Base-by-base conservation (phyloP, 768 basidiomycete genomes). In the Plicaturopsis crispa region DNA sequence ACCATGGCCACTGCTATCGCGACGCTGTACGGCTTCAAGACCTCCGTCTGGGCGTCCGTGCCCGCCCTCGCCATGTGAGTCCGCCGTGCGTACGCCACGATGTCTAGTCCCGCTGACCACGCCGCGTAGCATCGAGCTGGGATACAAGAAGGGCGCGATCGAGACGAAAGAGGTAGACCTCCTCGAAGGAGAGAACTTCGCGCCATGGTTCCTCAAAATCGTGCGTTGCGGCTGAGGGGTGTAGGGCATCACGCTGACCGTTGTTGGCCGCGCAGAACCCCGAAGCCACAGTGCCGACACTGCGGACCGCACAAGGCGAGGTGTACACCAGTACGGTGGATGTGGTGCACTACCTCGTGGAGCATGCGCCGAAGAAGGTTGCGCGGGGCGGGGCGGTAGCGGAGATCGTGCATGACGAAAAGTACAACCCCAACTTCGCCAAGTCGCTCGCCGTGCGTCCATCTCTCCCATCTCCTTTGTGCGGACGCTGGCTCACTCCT, bases 371-470 rank as follows among this genome's bases (percentile, higher is more conserved):
- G 13, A 55, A 45, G 41, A 52, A 59, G 43, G 61, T 60, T 16
- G 44, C 54, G n/a, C 56, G 58, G 7, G 50, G 54, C 4, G 61
- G 65, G 12, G 50, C 55, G 13, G 48, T 66, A n/a, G 43, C 41
- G n/a, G 40, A 50, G 23, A 41, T 63, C 37, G 50, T 75, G 18
- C 72, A 76, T 47, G 61, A 65, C 22, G 64, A 68, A 24, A 57
- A 52, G 24, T 52, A 65, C 36, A 72, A 76, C 48, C 73, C 73
- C 37, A 78, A 78, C 62, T 69, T 74, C 45, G 59, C 66, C n/a
- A 33, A 67, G 19, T 41, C 69, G 16, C 57, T 65, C 3, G 51
- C 60, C 23, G 69, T 70, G 48, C 45, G 62, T 44, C 2, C n/a
- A 16, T 12, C 16, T 19, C 14, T 36, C 8, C 6, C n/a, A n/a